Evolutionary conservation across 2,329 filamentous ascomycete species (phyloP).

Genomic region (Aureobasidium sp.): DNA sequence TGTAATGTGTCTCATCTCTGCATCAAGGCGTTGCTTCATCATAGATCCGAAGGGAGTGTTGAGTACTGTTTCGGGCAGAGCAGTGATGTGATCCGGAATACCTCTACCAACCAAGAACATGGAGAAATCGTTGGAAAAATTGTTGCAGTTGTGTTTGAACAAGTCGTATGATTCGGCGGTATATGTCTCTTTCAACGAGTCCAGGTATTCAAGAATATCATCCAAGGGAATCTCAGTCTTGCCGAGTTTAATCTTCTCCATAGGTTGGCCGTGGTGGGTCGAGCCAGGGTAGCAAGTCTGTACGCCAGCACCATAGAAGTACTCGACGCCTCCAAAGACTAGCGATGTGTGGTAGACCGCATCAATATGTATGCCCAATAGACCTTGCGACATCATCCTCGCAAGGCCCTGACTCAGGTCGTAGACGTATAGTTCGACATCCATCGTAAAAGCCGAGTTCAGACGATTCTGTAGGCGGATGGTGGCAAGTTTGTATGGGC

Average conservation of each 20-base stretch:
- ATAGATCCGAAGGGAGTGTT: slow-evolving; percentile 82
- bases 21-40: slow-evolving; percentile 67
- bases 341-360: slow-evolving; percentile 94
- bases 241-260: slow-evolving; percentile 68
- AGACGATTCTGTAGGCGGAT: not conserved
- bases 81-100: slow-evolving; percentile 79
- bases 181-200: slow-evolving; percentile 74
- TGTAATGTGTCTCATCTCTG: slow-evolving; percentile 52
- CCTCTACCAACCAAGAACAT: slow-evolving; percentile 83
- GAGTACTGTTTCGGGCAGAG: slow-evolving; percentile 75
- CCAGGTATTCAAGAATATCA: slow-evolving; percentile 76
- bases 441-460: slow-evolving; percentile 29
- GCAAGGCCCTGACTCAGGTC: slow-evolving; percentile 39
- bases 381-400: slow-evolving; percentile 44
- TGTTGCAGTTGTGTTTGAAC: slow-evolving; percentile 91
- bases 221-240: slow-evolving; percentile 70
- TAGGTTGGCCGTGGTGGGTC: slow-evolving; percentile 78
- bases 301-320: slow-evolving; percentile 82
- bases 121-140: slow-evolving; percentile 86
- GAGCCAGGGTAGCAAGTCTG: slow-evolving; percentile 70
- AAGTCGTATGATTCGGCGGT: slow-evolving; percentile 74
- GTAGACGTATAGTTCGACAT: slow-evolving; percentile 44
- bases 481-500: not conserved
- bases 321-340: slow-evolving; percentile 75
- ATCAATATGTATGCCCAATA: slow-evolving; percentile 67